Evolutionary conservation across 345 rosid genomes (phyloP).

Genomic region (Acer saccharum): DNA sequence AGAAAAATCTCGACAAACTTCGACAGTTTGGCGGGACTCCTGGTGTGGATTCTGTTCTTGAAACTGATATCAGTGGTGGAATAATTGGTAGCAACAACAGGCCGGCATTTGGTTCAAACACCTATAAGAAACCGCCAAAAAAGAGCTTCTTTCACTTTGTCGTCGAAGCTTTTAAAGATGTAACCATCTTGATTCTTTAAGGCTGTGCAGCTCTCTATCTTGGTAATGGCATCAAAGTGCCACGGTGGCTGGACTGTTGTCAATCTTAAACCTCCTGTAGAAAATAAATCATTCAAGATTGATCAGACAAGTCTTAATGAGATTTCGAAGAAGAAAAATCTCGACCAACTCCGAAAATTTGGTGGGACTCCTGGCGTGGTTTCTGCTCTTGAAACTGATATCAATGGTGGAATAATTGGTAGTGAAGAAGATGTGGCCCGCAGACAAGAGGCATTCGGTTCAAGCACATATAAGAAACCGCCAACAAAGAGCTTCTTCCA

Average conservation of each 20-base stretch:
- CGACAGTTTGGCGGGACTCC: slow-evolving; percentile 22
- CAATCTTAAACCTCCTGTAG: not conserved
- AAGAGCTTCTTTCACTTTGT: slow-evolving; percentile 26
- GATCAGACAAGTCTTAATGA: slow-evolving; percentile 21
- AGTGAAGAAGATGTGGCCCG: slow-evolving; percentile 23
- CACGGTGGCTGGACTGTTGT: slow-evolving; percentile 33
- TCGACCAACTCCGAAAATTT: not conserved
- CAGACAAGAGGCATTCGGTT: slow-evolving; percentile 34
- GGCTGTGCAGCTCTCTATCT: slow-evolving; percentile 32
- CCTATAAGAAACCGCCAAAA: slow-evolving; percentile 34
- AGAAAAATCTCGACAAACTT: slow-evolving; percentile 16
- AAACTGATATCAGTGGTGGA: slow-evolving; percentile 19
- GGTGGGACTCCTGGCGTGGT: slow-evolving; percentile 31
- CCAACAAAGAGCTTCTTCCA: slow-evolving; percentile 27
- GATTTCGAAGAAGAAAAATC: slow-evolving; percentile 24
- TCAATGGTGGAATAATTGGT: slow-evolving; percentile 24
- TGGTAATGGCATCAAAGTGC: slow-evolving; percentile 29
- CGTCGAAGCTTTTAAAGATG: slow-evolving; percentile 26
- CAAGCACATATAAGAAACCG: slow-evolving; percentile 36
- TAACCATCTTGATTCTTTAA: slow-evolving; percentile 27
- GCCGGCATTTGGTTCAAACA: slow-evolving; percentile 35
- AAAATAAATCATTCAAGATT: slow-evolving; percentile 14
- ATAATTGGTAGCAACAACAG: slow-evolving; percentile 15
- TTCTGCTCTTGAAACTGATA: slow-evolving; percentile 17
- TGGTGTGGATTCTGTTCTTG: slow-evolving; percentile 21